A percentile compares a stretch with the other conserved stretches of the same genome.
phyloP scores from a whole-genome alignment of 2,329 filamentous ascomycete species.

The Trichoderma afroharzianum region DNA sequence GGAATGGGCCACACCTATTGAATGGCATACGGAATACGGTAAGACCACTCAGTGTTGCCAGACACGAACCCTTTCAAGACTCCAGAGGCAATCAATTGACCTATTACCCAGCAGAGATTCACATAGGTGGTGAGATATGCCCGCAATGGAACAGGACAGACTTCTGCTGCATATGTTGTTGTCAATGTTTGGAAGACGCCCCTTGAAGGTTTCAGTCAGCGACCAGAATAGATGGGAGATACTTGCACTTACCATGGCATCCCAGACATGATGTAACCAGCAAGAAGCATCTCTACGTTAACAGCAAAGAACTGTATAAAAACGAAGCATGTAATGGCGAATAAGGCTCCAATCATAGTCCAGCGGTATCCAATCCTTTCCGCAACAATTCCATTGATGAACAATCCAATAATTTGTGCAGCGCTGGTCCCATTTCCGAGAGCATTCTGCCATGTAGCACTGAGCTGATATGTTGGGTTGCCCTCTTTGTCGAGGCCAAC shows the following conservation, averaged over 20 bases:
- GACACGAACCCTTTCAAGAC: neutral
- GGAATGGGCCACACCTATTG: neutral
- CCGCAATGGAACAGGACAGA: neutral
- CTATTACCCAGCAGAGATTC: neutral
- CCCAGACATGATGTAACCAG: neutral
- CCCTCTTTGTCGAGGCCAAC: too few species aligned
- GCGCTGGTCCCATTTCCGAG: too few species aligned
- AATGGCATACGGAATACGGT: neutral
- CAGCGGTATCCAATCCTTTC: neutral
- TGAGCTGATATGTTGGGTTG: too few species aligned
- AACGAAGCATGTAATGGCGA: neutral
- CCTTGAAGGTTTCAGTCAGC: neutral
- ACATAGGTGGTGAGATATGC: neutral
- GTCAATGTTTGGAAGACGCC: neutral
- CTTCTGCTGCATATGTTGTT: neutral
- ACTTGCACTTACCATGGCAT: neutral
- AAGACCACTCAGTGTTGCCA: neutral
- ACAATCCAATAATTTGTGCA: too few species aligned
- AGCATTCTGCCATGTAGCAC: too few species aligned
- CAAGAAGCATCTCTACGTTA: neutral
- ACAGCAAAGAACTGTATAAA: neutral
- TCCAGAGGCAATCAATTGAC: neutral
- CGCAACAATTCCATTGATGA: too few species aligned
- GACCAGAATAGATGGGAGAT: neutral
- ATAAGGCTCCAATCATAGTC: neutral